Percentiles rank a stretch among this genome's conserved stretches.
phyloP scores from a whole-genome alignment of 2,329 filamentous ascomycete species.

The Triangularia setosa region DNA sequence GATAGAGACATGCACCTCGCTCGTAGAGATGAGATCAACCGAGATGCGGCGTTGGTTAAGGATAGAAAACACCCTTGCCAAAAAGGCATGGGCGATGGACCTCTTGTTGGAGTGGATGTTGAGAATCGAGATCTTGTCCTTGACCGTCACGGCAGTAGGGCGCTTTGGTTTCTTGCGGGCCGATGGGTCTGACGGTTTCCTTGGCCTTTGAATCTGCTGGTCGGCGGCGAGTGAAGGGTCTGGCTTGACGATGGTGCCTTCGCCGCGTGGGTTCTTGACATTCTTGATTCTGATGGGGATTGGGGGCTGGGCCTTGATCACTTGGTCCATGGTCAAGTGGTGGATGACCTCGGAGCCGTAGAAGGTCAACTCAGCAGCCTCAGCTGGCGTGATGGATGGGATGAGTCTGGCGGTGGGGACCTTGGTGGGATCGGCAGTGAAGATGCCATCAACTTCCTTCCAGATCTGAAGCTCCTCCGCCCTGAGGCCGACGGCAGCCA shows the following conservation, averaged over 20 bases:
- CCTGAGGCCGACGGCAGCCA: constrained; percentile 83
- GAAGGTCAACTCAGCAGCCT: constrained; percentile 93
- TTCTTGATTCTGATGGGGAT: constrained; percentile 91
- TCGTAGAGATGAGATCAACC: constrained; percentile 93
- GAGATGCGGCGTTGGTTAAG: constrained; percentile 82
- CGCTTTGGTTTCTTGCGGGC: constrained; percentile 62
- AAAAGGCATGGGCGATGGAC: constrained; percentile 92
- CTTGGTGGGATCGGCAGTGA: constrained; percentile 70
- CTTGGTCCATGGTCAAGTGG: constrained; percentile 97
- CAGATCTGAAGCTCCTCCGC: constrained; percentile 92
- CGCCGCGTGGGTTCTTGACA: constrained; percentile 77
- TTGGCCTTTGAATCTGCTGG: constrained; percentile 55
- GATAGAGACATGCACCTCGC: constrained; percentile 96
- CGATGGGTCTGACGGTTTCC: constrained; percentile 31
- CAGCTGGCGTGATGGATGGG: constrained; percentile 81
- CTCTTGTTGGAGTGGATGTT: constrained; percentile 98
- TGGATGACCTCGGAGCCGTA: constrained; percentile 97
- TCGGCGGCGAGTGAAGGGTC: constrained; percentile 56
- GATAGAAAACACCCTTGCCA: constrained; percentile 89
- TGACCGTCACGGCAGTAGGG: constrained; percentile 91
- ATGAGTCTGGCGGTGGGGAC: constrained; percentile 92
- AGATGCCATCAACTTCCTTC: constrained; percentile 83
- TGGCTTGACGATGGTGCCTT: constrained; percentile 78
- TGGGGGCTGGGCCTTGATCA: constrained; percentile 71
- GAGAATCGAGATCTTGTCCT: constrained; percentile 92